A percentile compares a stretch with the other conserved stretches of the same genome.
These are phyloP conservation scores for Scutellaria baicalensis DNA, from an alignment of 257 asterid genomes.

Conservation along the genomic window DNA sequence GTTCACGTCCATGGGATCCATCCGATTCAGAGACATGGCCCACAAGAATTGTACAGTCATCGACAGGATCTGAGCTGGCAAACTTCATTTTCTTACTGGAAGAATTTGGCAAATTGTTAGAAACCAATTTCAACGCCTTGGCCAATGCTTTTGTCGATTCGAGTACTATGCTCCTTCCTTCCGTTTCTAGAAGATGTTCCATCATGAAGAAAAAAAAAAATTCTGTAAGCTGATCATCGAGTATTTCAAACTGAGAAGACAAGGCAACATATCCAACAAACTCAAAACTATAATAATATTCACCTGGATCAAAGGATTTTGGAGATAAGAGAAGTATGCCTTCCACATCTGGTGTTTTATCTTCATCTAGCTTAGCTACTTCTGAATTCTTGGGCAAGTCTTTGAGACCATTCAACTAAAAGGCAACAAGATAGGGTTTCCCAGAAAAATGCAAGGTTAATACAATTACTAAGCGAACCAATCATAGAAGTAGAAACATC, in stretches of 20 bases:
- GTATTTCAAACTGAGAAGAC: neutral
- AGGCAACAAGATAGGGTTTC: constrained; percentile 12
- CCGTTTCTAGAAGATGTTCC: constrained; percentile 33
- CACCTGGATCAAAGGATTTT: constrained; percentile 35
- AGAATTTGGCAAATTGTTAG: constrained; percentile 33
- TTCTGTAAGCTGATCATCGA: constrained; percentile 1
- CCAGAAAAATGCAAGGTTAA: constrained; percentile 7
- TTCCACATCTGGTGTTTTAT: constrained; percentile 28
- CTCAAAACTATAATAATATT: constrained; percentile 6
- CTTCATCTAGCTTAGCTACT: constrained; percentile 24
- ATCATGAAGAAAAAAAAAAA: constrained; percentile 7
- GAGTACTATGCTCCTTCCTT: constrained; percentile 26
- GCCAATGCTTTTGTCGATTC: constrained; percentile 25
- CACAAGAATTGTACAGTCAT: constrained; percentile 15
- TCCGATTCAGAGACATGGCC: constrained; percentile 19
- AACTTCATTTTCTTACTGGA: constrained; percentile 43
- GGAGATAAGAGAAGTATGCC: constrained; percentile 12
- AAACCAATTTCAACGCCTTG: constrained; percentile 19
- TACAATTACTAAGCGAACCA: neutral
- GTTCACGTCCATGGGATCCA: constrained; percentile 30
- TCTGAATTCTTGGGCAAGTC: constrained; percentile 25
- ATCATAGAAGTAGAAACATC: neutral
- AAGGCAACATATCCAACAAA: neutral
- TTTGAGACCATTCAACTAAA: constrained; percentile 34
- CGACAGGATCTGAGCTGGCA: constrained; percentile 26